Evolutionary conservation across 805 yeast species (phyloP), one percentile per base, ranked within the genome.

Genomic region (Yamadazyma laniorum): DNA sequence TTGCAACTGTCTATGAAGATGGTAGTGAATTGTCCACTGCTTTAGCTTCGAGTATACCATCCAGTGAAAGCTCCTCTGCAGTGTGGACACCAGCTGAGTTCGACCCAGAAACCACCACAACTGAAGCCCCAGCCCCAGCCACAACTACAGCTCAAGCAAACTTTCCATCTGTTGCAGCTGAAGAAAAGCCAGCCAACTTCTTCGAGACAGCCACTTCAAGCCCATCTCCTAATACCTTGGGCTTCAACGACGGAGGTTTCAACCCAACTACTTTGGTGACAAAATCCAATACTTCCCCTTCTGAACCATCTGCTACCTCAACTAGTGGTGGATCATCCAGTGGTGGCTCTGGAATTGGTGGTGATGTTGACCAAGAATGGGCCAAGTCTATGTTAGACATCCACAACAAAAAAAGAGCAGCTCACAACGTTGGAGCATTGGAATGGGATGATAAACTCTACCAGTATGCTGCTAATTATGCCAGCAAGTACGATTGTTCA

Each of bases 371-470:
- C 30, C 22, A 49, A 34, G 35, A 44, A 22, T 74, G 75, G 46
- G 72, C 72, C 9, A 42, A 50, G 34, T 54, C 59, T 23, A 75
- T 83, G 46, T 67, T 85, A 43, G 65, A 63, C 40, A 78, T 72
- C 46, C 91, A 84, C 66, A 85, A 85, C 61, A 45, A 56, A 23
- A 70, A 72, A 51, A 71, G 90, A 59, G 63, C 73, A 3, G 48
- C 53, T 15, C 88, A 82, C 59, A 56, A 65, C 26, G 84, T 74
- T 11, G 63, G 65, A 3, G 61, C 60, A 5, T 56, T 86, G 37
- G 33, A 58, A 1, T 86, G 95, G 95, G 70, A 72, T 43, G 50
- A 59, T 6, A 63, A 61, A 0, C 58, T 81, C 14, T 80, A 78
- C 33, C 41, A 53, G 5, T 74, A 73, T 49, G 91, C 95, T 50